Evolutionary conservation across 2,329 filamentous ascomycete species (phyloP).

Genomic region (Rutstroemia sp.): DNA sequence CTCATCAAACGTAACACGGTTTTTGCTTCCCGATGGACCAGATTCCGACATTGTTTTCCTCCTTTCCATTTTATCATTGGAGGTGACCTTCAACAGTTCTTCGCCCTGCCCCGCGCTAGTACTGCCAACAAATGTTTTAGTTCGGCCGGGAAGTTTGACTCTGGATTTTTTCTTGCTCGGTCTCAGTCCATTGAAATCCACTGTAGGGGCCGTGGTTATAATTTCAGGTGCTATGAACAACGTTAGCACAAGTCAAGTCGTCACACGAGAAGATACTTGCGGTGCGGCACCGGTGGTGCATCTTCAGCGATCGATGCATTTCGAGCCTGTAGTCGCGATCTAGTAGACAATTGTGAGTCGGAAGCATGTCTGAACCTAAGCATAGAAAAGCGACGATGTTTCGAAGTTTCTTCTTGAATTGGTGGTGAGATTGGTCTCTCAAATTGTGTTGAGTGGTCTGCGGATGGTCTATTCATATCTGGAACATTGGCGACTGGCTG

Average conservation of each 20-base stretch:
- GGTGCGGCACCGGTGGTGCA: constrained; percentile 49
- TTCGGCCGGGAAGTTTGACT: constrained; percentile 44
- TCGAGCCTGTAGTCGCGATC: constrained; percentile 60
- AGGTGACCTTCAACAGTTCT: constrained; percentile 14
- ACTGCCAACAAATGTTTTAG: constrained; percentile 26
- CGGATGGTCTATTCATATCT: constrained; percentile 13
- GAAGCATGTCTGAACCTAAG: constrained; percentile 87
- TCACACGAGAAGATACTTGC: constrained; percentile 34
- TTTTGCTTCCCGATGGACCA: constrained; percentile 29
- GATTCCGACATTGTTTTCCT: constrained; percentile 34
- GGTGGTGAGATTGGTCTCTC: constrained; percentile 33
- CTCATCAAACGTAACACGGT: constrained; percentile 54
- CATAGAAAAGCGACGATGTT: constrained; percentile 58
- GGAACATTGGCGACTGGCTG: constrained; percentile 14
- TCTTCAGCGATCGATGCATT: constrained; percentile 32
- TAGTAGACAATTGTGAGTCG: constrained; percentile 76
- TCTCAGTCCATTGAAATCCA: constrained; percentile 45
- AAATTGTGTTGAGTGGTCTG: constrained; percentile 13
- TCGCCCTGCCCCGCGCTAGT: constrained; percentile 4
- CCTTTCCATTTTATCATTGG: constrained; percentile 34
- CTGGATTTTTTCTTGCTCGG: constrained; percentile 48
- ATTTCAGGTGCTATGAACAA: constrained; percentile 55
- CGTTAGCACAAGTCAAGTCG: constrained; percentile 6
- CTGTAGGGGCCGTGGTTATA: constrained; percentile 85
- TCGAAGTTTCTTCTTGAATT: constrained; percentile 46